Evolutionary conservation across 2,329 filamentous ascomycete genomes (phyloP).

Genomic region (Colletotrichum navitas): DNA sequence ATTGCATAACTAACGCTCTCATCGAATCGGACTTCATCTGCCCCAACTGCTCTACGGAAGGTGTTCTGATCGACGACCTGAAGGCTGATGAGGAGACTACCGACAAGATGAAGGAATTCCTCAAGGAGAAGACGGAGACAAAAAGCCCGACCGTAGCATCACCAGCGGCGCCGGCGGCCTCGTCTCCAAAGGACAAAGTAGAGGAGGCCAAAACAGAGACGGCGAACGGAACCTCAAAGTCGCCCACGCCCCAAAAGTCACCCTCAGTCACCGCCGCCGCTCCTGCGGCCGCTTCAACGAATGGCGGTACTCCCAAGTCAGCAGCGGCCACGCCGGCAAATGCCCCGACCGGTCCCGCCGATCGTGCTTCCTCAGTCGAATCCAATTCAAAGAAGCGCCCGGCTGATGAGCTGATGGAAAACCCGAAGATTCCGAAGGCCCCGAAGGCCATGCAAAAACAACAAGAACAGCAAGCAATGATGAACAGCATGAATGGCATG

Average conservation of each 20-base stretch:
- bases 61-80: constrained; percentile 93
- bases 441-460: constrained; percentile 74
- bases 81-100: constrained; percentile 83
- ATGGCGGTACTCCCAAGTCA: constrained; percentile 50
- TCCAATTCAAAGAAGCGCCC: constrained; percentile 79
- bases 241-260: constrained; percentile 50
- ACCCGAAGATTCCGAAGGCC: constrained; percentile 74
- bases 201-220: constrained; percentile 30
- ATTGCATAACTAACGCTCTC: constrained; percentile 99
- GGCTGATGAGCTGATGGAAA: constrained; percentile 78
- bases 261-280: constrained; percentile 43
- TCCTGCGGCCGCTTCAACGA: constrained; percentile 38
- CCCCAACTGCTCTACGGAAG: constrained; percentile 90
- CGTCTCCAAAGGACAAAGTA: constrained; percentile 48
- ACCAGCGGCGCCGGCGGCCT: constrained; percentile 44
- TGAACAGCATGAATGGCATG: constrained; percentile 60
- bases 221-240: constrained; percentile 43
- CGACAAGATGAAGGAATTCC: constrained; percentile 82
- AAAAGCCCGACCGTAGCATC: constrained; percentile 59
- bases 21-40: constrained; percentile 98
- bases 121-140: constrained; percentile 69
- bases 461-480: constrained; percentile 63
- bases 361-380: constrained; percentile 46
- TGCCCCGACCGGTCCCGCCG: constrained; percentile 44
- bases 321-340: constrained; percentile 48